Conservation (phyloP, 2,329 filamentous ascomycete genomes). For the Ophiostoma sp. region DNA sequence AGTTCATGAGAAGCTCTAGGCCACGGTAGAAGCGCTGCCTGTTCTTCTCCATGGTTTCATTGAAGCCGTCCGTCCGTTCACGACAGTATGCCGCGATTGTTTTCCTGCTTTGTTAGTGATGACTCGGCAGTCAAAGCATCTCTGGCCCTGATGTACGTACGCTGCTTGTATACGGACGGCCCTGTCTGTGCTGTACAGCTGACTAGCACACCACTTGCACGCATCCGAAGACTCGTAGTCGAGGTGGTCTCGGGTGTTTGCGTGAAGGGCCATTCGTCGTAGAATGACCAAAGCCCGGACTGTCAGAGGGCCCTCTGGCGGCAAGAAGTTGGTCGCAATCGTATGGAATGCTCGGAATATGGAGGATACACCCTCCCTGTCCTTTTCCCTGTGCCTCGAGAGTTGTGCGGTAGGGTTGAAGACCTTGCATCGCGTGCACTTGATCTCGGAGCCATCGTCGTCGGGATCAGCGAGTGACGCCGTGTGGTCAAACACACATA, state of each 20-base stretch:
- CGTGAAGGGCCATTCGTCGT: constrained; percentile 23
- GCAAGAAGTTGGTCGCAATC: not conserved
- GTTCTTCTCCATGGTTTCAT: constrained; percentile 16
- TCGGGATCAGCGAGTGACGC: constrained; percentile 12
- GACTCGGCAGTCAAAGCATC: no score
- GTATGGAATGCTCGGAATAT: constrained; percentile 10
- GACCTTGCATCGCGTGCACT: constrained; percentile 19
- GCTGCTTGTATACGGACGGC: constrained; percentile 25
- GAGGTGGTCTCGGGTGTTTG: constrained; percentile 13
- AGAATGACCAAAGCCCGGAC: constrained; percentile 20
- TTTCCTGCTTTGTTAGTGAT: constrained; percentile 19
- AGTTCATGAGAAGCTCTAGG: constrained; percentile 18
- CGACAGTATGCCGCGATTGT: constrained; percentile 20
- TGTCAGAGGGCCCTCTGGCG: constrained; percentile 18
- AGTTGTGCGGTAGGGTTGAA: constrained; percentile 11
- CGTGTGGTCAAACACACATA: constrained; percentile 21
- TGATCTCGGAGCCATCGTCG: constrained; percentile 17
- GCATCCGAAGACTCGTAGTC: constrained; percentile 23
- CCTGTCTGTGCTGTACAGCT: constrained; percentile 22
- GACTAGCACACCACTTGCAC: constrained; percentile 23
- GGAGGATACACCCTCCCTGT: not conserved
- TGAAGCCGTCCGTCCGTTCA: constrained; percentile 3
- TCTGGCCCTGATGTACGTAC: constrained; percentile 16
- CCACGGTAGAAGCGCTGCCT: constrained; percentile 22
- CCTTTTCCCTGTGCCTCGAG: constrained; percentile 15